Percentiles rank a stretch among this genome's conserved stretches.
Evolutionary conservation across 1,284 basidiomycete genomes (phyloP).

Genomic region (Singerocomus rubriflavus): DNA sequence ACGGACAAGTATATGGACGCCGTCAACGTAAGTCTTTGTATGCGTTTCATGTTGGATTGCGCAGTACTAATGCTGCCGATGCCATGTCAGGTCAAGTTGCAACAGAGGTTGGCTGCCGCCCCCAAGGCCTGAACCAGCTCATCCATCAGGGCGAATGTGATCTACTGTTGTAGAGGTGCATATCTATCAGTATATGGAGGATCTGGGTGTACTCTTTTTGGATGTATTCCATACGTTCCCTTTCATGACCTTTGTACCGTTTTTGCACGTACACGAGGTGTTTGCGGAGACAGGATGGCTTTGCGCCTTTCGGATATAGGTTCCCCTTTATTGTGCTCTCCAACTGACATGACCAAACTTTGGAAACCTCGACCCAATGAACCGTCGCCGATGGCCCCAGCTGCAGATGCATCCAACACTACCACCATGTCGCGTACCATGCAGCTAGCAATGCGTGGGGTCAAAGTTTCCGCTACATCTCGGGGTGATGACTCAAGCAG

Average conservation of each 20-base stretch:
- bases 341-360: conserved; percentile 23
- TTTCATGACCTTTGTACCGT: neutral
- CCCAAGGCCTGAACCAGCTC: conserved; percentile 18
- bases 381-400: neutral
- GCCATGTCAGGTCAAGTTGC: conserved; percentile 48
- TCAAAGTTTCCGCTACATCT: neutral
- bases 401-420: neutral
- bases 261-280: neutral
- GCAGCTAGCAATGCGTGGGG: conserved; percentile 24
- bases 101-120: conserved; percentile 45
- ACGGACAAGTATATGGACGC: conserved; percentile 91
- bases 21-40: conserved; percentile 60
- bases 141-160: conserved; percentile 3
- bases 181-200: conserved; percentile 15
- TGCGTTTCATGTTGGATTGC: neutral
- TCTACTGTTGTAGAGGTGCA: conserved; percentile 13
- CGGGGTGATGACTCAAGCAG: neutral
- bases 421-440: conserved; percentile 29
- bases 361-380: conserved; percentile 23
- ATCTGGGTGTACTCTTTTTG: conserved; percentile 22
- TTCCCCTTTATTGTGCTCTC: neutral
- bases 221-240: conserved; percentile 18
- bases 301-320: neutral
- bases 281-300: conserved; percentile 8
- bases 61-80: conserved; percentile 15